These are phyloP conservation scores for Acanthamoeba sp. DNA, from an alignment of 208 protist genomes.

Conservation along the genomic window DNA sequence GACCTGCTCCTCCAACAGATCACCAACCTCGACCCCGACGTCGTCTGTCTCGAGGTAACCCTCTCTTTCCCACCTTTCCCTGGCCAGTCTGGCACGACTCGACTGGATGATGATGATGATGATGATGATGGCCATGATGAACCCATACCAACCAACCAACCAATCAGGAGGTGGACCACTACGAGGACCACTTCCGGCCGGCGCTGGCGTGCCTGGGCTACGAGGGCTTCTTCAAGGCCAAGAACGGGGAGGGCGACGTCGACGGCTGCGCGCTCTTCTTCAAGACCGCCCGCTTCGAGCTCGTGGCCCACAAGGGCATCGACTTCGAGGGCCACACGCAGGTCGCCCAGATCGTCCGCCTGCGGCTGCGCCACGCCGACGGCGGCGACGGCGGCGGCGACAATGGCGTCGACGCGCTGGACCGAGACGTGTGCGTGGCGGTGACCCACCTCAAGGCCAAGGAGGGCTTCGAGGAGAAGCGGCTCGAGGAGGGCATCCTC, in stretches of 20 bases:
- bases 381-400: neutral
- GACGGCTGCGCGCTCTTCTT: constrained; percentile 41
- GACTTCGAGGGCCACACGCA: constrained; percentile 7
- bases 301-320: neutral
- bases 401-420: too few species aligned
- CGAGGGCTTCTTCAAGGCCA: constrained; percentile 35
- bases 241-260: neutral
- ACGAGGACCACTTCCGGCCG: neutral
- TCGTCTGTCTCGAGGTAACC: constrained; percentile 8
- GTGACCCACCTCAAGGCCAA: constrained; percentile 51
- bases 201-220: neutral
- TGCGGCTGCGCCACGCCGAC: neutral
- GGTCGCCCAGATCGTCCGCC: neutral
- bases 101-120: neutral
- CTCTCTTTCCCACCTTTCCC: neutral
- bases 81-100: too few species aligned
- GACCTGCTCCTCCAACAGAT: constrained; percentile 2
- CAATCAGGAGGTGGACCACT: constrained; percentile 30
- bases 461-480: constrained; percentile 3
- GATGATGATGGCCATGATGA: neutral
- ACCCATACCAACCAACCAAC: neutral
- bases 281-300: neutral
- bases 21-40: neutral
- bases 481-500: constrained; percentile 23
- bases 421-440: constrained; percentile 3